Conservation (phyloP, 345 rosid genomes). For the Geranium rotundifolium region DNA sequence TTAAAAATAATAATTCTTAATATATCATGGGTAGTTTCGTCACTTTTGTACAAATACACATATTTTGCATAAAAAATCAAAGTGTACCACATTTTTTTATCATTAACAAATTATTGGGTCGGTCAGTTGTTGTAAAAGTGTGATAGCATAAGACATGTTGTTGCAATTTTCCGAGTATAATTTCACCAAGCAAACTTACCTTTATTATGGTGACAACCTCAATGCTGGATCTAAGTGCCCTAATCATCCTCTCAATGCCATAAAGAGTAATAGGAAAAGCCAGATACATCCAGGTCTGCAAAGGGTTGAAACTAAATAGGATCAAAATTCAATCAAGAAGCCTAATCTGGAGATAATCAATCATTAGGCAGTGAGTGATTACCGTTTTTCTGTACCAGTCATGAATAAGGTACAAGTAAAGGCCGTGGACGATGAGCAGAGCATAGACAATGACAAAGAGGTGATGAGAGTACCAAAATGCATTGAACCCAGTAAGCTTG, state of each 20-base stretch:
- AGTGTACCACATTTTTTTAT: no score
- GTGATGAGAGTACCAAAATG: conserved; percentile 91
- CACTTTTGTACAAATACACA: no score
- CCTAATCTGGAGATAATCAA: no score
- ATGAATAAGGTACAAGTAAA: conserved; percentile 57
- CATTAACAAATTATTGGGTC: no score
- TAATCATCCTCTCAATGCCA: conserved; percentile 50
- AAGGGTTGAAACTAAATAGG: background rate
- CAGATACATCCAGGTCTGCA: conserved; percentile 89
- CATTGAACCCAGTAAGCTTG: conserved; percentile 79
- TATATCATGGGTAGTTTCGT: no score
- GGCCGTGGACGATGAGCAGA: conserved; percentile 69
- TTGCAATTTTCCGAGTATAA: no score
- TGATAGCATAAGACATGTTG: no score
- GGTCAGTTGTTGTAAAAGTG: no score
- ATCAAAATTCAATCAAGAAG: background rate
- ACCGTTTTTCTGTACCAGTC: conserved; percentile 79
- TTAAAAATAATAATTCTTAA: no score
- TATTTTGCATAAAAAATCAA: no score
- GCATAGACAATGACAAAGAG: conserved; percentile 65
- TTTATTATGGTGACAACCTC: conserved; percentile 63
- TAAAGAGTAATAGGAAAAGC: conserved; percentile 60
- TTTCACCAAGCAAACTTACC: conserved; percentile 19
- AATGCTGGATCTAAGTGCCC: conserved; percentile 74
- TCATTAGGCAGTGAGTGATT: background rate